Percentiles rank a stretch among this genome's conserved stretches.
phyloP scores from a whole-genome alignment of 2,329 filamentous ascomycete genomes.

The Rhynchosporium graminicola region DNA sequence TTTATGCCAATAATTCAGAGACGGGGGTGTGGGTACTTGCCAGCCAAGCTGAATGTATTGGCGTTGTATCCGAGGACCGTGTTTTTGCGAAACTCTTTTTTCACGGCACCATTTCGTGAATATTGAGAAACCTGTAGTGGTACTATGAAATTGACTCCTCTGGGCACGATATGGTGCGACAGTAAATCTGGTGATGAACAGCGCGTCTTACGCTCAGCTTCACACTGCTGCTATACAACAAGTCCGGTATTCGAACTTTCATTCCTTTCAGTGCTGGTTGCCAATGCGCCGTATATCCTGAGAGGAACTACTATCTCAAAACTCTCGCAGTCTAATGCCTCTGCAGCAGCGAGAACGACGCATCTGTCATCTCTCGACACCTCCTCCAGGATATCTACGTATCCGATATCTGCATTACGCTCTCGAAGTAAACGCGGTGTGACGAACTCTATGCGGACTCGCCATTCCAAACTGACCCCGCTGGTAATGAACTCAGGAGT shows the following conservation, averaged over 20 bases:
- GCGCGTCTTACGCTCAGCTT: too few species aligned
- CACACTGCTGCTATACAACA: conserved; percentile 30
- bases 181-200: too few species aligned
- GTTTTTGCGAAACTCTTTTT: too few species aligned
- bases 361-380: conserved; percentile 78
- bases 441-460: conserved; percentile 87
- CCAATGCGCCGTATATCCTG: conserved; percentile 68
- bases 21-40: too few species aligned
- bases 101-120: too few species aligned
- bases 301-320: conserved; percentile 88
- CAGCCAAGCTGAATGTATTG: too few species aligned
- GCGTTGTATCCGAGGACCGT: too few species aligned
- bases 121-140: too few species aligned
- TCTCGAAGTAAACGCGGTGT: conserved; percentile 59
- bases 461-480: conserved; percentile 86
- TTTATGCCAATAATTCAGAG: too few species aligned
- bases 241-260: conserved; percentile 33
- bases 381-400: conserved; percentile 67
- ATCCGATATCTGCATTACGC: conserved; percentile 41
- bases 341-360: conserved; percentile 73
- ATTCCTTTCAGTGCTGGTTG: conserved; percentile 33
- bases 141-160: too few species aligned
- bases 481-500: conserved; percentile 93
- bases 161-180: too few species aligned
- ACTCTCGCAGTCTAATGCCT: conserved; percentile 80